These are phyloP conservation scores for Dryas alaskensis DNA, from an alignment of 306 rosid species.

Conservation along the genomic window DNA sequence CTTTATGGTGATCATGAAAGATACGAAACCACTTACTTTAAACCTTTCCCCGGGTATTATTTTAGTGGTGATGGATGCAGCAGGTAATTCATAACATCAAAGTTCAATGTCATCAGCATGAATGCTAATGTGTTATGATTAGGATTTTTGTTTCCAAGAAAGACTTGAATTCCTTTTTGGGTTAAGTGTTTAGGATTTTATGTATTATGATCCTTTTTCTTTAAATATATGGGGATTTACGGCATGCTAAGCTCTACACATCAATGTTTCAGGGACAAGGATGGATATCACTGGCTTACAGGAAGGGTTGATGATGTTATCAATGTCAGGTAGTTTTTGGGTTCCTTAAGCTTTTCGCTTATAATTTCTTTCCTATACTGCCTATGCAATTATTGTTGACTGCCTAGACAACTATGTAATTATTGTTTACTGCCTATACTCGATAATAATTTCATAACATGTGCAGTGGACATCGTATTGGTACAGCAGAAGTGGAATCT, in stretches of 20 bases:
- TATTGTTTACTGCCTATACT: not conserved
- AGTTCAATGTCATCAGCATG: constrained; percentile 11
- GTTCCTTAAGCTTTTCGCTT: constrained; percentile 2
- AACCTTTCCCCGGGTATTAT: constrained; percentile 93
- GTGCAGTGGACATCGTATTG: constrained; percentile 98
- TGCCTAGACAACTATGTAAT: not conserved
- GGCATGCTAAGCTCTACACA: constrained; percentile 30
- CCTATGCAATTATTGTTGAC: not conserved
- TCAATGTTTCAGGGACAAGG: constrained; percentile 78
- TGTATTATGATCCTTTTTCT: not conserved
- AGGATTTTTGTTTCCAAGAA: constrained; percentile 7
- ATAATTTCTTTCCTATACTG: not conserved
- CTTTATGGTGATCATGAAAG: constrained; percentile 95
- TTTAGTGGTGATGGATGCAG: constrained; percentile 98
- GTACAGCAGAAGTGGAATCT: constrained; percentile 99
- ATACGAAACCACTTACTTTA: constrained; percentile 95
- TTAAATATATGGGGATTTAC: not conserved
- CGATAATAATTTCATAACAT: not conserved
- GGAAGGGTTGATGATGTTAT: constrained; percentile 99
- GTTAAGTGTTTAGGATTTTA: not conserved
- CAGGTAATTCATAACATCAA: constrained; percentile 46
- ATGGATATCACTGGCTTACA: constrained; percentile 96
- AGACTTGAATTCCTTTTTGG: not conserved
- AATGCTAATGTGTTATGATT: not conserved
- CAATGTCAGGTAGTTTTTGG: constrained; percentile 75